Evolutionary conservation across 495 filamentous ascomycete species (phyloP).

Genomic region (Aspergillus sparsus): DNA sequence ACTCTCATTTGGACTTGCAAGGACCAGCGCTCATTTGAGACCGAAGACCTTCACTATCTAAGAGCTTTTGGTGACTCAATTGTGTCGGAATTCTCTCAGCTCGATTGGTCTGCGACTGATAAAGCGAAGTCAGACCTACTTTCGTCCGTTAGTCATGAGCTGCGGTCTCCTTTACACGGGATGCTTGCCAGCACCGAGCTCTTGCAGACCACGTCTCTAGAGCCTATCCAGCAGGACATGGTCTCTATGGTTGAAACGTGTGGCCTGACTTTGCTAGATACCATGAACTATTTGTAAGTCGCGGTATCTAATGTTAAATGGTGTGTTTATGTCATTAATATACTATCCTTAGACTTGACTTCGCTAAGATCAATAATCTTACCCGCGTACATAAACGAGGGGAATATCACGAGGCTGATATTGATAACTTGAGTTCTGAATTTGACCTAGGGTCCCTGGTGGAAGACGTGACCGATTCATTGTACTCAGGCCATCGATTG

Average conservation of each 20-base stretch:
- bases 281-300: slow-evolving; percentile 59
- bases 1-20: slow-evolving; percentile 58
- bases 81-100: slow-evolving; percentile 59
- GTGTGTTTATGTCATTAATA: background rate
- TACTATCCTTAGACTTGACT: slow-evolving; percentile 43
- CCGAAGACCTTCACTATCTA: slow-evolving; percentile 55
- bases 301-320: background rate
- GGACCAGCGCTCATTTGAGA: slow-evolving; percentile 39
- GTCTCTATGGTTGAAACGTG: slow-evolving; percentile 63
- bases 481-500: slow-evolving; percentile 26
- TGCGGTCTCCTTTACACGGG: slow-evolving; percentile 70
- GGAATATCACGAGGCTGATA: slow-evolving; percentile 1
- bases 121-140: slow-evolving; percentile 70
- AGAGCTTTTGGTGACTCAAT: slow-evolving; percentile 61
- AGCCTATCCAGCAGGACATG: slow-evolving; percentile 55
- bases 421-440: slow-evolving; percentile 17
- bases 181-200: slow-evolving; percentile 67
- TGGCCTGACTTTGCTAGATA: slow-evolving; percentile 64
- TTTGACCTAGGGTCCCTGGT: slow-evolving; percentile 25
- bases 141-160: slow-evolving; percentile 71
- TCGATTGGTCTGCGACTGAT: slow-evolving; percentile 51
- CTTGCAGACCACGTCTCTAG: slow-evolving; percentile 54
- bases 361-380: slow-evolving; percentile 55
- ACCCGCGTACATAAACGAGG: slow-evolving; percentile 21
- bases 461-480: slow-evolving; percentile 22